These are phyloP conservation scores for Rhizoctonia solani DNA, from an alignment of 1,284 basidiomycete species.

Conservation along the genomic window DNA sequence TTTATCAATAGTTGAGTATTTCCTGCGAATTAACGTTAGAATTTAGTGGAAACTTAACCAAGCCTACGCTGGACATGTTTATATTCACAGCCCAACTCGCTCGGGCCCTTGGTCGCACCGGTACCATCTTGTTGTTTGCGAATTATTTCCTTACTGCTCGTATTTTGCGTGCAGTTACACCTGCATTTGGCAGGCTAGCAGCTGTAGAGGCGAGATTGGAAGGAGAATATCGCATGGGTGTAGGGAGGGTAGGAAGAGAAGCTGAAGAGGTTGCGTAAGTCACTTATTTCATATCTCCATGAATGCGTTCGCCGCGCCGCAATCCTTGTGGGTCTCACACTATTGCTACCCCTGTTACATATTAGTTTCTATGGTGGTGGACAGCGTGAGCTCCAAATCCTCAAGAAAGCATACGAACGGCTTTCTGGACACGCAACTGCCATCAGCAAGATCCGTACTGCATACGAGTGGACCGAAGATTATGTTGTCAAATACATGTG, in stretches of 20 bases:
- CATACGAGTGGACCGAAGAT: conserved; percentile 90
- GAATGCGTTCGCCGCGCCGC: not conserved
- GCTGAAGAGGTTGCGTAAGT: conserved; percentile 91
- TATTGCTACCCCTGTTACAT: not conserved
- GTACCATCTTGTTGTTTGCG: conserved; percentile 76
- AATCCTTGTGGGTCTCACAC: not conserved
- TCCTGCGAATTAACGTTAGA: not conserved
- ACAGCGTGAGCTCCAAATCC: conserved; percentile 78
- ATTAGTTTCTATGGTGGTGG: conserved; percentile 93
- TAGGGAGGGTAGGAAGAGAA: conserved; percentile 86
- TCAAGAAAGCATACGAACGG: conserved; percentile 77
- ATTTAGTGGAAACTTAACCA: conserved; percentile 74
- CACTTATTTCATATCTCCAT: not conserved
- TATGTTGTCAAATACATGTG: conserved; percentile 94
- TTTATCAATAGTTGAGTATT: conserved; percentile 40
- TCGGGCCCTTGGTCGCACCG: conserved; percentile 75
- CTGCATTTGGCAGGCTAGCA: conserved; percentile 91
- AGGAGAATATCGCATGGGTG: conserved; percentile 90
- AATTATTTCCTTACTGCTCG: conserved; percentile 88
- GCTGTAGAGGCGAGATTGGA: conserved; percentile 69
- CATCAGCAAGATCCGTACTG: conserved; percentile 89
- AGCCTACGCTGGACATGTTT: conserved; percentile 88
- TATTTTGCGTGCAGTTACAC: conserved; percentile 85
- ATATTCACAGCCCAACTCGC: conserved; percentile 94
- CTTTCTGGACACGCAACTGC: conserved; percentile 89